Base-by-base conservation (phyloP, 768 basidiomycete species). In the Collybia nuda region DNA sequence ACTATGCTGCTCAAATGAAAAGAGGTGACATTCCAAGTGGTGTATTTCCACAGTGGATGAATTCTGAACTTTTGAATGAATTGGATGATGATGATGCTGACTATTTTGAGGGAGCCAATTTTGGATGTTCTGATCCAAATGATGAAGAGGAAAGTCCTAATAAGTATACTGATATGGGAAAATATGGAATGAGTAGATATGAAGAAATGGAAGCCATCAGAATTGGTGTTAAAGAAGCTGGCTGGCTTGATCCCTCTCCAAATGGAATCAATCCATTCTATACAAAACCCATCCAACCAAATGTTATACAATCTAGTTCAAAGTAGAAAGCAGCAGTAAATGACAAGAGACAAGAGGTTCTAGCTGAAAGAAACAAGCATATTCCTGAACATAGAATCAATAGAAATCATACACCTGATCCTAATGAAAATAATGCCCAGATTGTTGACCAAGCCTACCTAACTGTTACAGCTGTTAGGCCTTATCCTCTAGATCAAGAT, bases 1-100 rank as follows among this genome's bases (percentile, higher is more conserved):
- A 62, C 38, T 62, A 51, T 53, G 24, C 51, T 42, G 50, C 61
- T 17, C 55, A 59, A 44, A n/a, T 46, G 39, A 29, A 22, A 14
- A 46, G 35, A 46, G 29, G 19, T 18, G 44, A 24, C 6, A 19
- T 22, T 37, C 11, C 28, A 28, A 5, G 28, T 5, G 28, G 6
- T 28, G 28, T 5, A 28, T 5, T 5, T 28, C 28, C n/a, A n/a
- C n/a, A n/a, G n/a, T 28, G 28, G 28, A 11, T 11, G 6, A 28
- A 22, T 35, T 46, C n/a, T 23, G 6, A 46, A 15, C 28, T 22
- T 6, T 17, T 46, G 32, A 29, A 46, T 15, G 28, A 46, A 15
- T 5, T 35, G 8, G 44, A 21, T 28, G 28, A 28, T 28, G 11
- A 5, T 5, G 5, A 28, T 28, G 11, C 28, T 28, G 6, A 15